phyloP scores from a whole-genome alignment of 163 green algal species.

The Scenedesmus sp. region DNA sequence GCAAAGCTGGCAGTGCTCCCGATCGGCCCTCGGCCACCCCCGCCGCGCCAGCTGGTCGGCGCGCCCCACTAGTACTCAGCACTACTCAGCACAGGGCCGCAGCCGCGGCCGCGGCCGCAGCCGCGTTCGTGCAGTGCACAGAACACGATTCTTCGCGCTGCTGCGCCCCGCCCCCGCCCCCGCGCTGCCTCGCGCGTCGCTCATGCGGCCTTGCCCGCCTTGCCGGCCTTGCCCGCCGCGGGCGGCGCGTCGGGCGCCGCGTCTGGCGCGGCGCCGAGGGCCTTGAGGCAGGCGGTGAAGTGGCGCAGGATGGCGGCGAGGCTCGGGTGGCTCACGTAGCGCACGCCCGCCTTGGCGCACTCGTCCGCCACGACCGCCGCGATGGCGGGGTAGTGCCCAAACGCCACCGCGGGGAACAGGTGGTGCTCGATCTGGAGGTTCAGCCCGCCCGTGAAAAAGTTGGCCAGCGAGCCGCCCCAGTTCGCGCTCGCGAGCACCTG shows the following conservation, averaged over 20 bases:
- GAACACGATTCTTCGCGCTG: too few species aligned
- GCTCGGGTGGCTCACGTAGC: conserved; percentile 72
- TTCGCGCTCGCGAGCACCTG: conserved; percentile 84
- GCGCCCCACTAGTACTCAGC: too few species aligned
- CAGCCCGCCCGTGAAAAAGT: conserved; percentile 89
- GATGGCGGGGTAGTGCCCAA: conserved; percentile 89
- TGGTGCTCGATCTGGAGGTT: conserved; percentile 92
- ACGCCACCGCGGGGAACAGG: conserved; percentile 87
- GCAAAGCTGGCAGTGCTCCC: too few species aligned
- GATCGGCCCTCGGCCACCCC: too few species aligned
- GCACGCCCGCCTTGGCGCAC: conserved; percentile 63
- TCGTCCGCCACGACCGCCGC: conserved; percentile 82
- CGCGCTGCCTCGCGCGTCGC: background rate
- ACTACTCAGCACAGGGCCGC: too few species aligned
- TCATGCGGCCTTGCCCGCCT: conserved; percentile 22
- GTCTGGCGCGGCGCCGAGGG: conserved; percentile 57
- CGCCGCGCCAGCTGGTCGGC: too few species aligned
- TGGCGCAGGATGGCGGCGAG: conserved; percentile 69
- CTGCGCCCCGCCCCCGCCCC: too few species aligned
- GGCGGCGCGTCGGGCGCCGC: background rate
- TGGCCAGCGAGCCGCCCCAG: conserved; percentile 80
- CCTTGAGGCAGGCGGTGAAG: conserved; percentile 65
- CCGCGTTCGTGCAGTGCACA: too few species aligned
- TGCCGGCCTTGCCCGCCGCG: conserved; percentile 1
- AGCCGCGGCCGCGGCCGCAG: too few species aligned